Evolutionary conservation across 192 early-diverging fungal species (phyloP), one percentile per base, ranked within the genome.

Genomic region (Paraglomus brasilianum): DNA sequence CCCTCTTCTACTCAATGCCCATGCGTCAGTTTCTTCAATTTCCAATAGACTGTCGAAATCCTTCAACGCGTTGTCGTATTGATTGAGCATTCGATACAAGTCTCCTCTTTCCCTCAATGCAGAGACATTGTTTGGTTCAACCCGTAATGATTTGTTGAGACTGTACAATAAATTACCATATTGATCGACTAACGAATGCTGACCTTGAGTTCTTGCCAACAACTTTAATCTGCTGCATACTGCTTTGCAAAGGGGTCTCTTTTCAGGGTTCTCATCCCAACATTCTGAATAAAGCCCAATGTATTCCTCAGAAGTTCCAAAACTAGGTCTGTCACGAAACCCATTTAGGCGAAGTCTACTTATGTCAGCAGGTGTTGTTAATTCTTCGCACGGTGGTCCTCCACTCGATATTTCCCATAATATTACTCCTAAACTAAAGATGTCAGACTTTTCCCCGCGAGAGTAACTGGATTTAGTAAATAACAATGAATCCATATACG

Each of bases 341-440:
- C 30, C 30, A 30, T 30, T 30, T 30, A 30, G 3, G 30, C 30
- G 30, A 3, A 30, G 30, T 30, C 30, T 3, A 30, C 30, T 30
- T 8, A 70, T 69, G 5, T 74, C 24, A 40, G 39, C 51, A 30
- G 44, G 21, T 8, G 45, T 51, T 17, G 66, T 51, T 30, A 30
- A 30, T 30, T 3, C 30, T 3, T 30, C 30, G 30, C 30, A 30
- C 1, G 78, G 75, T 7, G 58, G 45, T 55, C 72, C 60, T 10
- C 78, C 74, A 8, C 72, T 74, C 14, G 78, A 76, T 47, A 80
- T 42, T 58, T 80, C 78, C 78, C 78, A 80, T 17, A 80, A 64
- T 24, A 80, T 39, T 7, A 80, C 78, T 8, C 78, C 78, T n/a
- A 80, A 57, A n/a, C 75, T 76, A 47, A 76, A 80, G 47, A 80